Conservation (phyloP, 2,329 filamentous ascomycete genomes). For the Endothia cerciana region DNA sequence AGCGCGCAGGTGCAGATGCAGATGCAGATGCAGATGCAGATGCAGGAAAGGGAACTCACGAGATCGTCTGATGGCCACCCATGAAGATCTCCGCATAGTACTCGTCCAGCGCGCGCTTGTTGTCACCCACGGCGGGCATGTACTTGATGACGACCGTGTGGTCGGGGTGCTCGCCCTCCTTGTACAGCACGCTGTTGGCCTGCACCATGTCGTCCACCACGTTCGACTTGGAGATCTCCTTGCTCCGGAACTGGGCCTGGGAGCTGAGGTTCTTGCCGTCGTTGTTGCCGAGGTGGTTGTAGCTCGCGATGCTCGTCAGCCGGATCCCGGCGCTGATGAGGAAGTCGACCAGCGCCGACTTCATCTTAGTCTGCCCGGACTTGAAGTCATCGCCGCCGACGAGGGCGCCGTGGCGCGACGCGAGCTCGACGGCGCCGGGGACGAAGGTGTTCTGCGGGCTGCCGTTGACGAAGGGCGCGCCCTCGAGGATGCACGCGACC, state of each 20-base stretch:
- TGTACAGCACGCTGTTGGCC: conserved; percentile 89
- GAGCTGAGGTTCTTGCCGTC: conserved; percentile 98
- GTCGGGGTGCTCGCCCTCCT: conserved; percentile 90
- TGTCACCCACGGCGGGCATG: conserved; percentile 98
- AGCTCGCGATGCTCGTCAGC: conserved; percentile 96
- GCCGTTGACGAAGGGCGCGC: conserved; percentile 95
- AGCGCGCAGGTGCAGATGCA: too few species aligned
- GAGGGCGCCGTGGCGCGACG: conserved; percentile 84
- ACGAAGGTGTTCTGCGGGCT: conserved; percentile 99
- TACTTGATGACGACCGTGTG: conserved; percentile 99
- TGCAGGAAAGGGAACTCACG: conserved; percentile 49
- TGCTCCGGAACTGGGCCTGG: conserved; percentile 97
- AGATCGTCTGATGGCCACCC: conserved; percentile 97
- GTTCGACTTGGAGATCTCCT: conserved; percentile 99
- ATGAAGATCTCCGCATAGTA: conserved; percentile 99
- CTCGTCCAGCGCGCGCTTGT: conserved; percentile 98
- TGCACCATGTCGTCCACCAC: conserved; percentile 99
- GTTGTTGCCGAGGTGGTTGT: conserved; percentile 99
- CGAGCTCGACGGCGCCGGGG: conserved; percentile 86
- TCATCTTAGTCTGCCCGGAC: conserved; percentile 99
- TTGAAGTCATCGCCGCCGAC: conserved; percentile 99
- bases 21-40: too few species aligned
- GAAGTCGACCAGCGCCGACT: conserved; percentile 97
- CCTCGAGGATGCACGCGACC: conserved; percentile 89
- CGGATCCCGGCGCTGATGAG: conserved; percentile 98